A percentile compares a stretch with the other conserved stretches of the same genome.
Evolutionary conservation across 495 filamentous ascomycete genomes (phyloP).

Genomic region (Articulospora tetracladia): DNA sequence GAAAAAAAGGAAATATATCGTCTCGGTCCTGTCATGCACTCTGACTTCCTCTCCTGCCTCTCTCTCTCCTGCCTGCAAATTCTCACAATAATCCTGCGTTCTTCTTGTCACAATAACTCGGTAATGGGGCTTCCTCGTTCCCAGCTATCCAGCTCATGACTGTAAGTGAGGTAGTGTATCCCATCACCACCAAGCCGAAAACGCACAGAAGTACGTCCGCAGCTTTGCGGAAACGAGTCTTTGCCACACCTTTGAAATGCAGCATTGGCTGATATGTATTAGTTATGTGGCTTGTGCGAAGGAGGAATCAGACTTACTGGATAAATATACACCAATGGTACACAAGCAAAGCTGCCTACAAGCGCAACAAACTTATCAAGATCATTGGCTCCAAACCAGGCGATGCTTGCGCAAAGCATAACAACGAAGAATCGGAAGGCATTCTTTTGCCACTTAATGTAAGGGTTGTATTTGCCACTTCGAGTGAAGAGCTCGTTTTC

Average conservation of each 20-base stretch:
- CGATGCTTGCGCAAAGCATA: slow-evolving; percentile 75
- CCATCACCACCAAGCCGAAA: slow-evolving; percentile 82
- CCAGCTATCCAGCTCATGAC: slow-evolving; percentile 71
- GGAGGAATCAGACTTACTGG: slow-evolving; percentile 57
- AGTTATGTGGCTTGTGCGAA: neutral
- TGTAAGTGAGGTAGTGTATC: slow-evolving; percentile 84
- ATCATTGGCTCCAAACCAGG: slow-evolving; percentile 88
- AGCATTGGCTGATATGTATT: slow-evolving; percentile 65
- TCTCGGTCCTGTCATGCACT: neutral
- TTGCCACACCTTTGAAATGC: slow-evolving; percentile 77
- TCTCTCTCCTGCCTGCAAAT: neutral
- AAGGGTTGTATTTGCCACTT: slow-evolving; percentile 92
- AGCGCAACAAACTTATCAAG: slow-evolving; percentile 96
- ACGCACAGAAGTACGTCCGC: slow-evolving; percentile 71
- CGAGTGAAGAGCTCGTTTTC: slow-evolving; percentile 60
- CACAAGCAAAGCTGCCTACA: slow-evolving; percentile 95
- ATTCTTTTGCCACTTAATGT: slow-evolving; percentile 99
- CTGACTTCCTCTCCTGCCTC: neutral
- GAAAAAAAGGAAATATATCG: neutral
- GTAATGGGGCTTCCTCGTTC: slow-evolving; percentile 31
- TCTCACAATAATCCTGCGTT: neutral
- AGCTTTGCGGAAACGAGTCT: slow-evolving; percentile 53
- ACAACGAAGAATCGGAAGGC: slow-evolving; percentile 90
- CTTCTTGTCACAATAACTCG: slow-evolving; percentile 46
- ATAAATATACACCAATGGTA: slow-evolving; percentile 96